phyloP scores from a whole-genome alignment of 78 protist genomes.

The Emiliania huxleyi region DNA sequence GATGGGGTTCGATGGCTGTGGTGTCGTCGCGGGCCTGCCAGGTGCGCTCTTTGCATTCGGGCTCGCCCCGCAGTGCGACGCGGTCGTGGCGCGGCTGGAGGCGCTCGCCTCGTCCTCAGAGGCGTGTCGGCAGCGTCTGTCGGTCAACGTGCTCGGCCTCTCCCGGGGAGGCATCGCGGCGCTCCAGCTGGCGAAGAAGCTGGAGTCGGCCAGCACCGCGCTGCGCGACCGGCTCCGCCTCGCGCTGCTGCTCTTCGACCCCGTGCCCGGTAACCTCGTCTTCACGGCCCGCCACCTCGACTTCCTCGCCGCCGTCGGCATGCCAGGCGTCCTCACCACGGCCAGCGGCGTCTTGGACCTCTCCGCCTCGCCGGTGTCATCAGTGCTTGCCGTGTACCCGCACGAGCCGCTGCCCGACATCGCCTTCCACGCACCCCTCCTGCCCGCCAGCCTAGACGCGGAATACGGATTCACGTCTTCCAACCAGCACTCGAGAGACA shows the following conservation, averaged over 20 bases:
- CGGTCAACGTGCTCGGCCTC: background rate
- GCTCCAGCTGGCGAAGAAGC: background rate
- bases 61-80: background rate
- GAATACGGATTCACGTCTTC: too few species aligned
- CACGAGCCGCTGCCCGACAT: background rate
- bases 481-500: too few species aligned
- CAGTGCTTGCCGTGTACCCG: background rate
- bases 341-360: background rate
- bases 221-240: background rate
- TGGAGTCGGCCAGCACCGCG: background rate
- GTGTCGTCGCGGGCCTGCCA: background rate
- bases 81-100: background rate
- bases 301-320: background rate
- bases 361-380: background rate
- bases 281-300: background rate
- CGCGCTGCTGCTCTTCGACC: background rate
- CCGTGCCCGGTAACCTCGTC: background rate
- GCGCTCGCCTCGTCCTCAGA: background rate
- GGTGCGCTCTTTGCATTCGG: background rate
- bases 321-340: background rate
- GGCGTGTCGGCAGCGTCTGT: background rate
- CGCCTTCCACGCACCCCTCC: background rate
- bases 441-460: too few species aligned
- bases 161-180: background rate
- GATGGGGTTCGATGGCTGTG: conserved; percentile 9